Base-by-base conservation (phyloP, 176 grass and related monocot species). In the Pontederia paniculata region DNA sequence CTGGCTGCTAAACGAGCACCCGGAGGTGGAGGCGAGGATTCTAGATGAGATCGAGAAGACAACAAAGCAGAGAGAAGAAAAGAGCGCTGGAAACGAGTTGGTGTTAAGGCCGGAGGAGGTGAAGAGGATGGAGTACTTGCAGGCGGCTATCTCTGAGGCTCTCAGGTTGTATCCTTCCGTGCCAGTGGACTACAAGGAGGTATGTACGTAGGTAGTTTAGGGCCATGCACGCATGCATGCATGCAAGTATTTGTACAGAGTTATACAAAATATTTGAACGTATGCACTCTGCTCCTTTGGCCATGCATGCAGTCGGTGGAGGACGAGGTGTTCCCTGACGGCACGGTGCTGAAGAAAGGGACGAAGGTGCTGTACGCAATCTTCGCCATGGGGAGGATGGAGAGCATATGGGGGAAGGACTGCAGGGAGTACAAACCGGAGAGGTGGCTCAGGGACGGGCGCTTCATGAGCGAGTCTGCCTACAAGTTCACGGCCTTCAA, bases 401-500 rank as follows among this genome's bases (percentile, higher is more conserved):
- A 86, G 82, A 86, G 82, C 79, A 89, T 96, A 50, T 96, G 90
- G 90, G 85, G 90, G 3, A 62, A 80, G 55, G 82, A 96, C 73
- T 89, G 90, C 79, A 54, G 76, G 5, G 85, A 89, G 47, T 89
- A 96, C 82, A 96, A 45, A 70, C 90, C 90, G 6, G 90, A 96
- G 74, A 53, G 90, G 59, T 96, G 90, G 90, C 82, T 96, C 70
- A 74, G 52, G 54, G 85, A 96, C 48, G 85, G 85, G 55, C 79
- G 85, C 19, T 96, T 96, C 79, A 74, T 52, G 56, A 73, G 90
- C 55, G 90, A 96, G 77, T 96, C 90, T 0, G 82, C 85, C 51
- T 96, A 96, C 69, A 96, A 86, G 75, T 96, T 96, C 76, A 78
- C 90, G 48, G 90, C 90, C 43, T 96, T 96, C 71, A 96, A 96